Evolutionary conservation across 441 rosid genomes (phyloP), one percentile per base, ranked within the genome.

Genomic region (Populus trichocarpa): DNA sequence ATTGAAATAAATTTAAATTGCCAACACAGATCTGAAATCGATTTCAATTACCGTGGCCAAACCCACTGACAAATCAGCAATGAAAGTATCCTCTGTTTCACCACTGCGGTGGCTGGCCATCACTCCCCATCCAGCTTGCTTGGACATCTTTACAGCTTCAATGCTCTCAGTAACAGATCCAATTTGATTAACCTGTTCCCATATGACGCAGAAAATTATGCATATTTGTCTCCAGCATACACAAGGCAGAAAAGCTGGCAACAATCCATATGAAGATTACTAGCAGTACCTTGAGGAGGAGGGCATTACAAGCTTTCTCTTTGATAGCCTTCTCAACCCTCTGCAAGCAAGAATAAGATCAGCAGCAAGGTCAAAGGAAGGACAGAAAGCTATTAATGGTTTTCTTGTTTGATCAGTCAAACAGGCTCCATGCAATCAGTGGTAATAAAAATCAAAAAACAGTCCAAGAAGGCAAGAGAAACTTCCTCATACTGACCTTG

Each of bases 41-140:
- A 69, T 59, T 22, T 67, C 8, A 65, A 85, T 88, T 91, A 93
- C 98, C 90, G 96, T 96, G 53, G 98, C 87, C 88, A 96, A 86
- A 69, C 99, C 99, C 35, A 93, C 98, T 0, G 98, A 84, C 61
- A 96, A 84, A 77, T 96, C 98, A 50, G 98, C 99, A 80, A 96
- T 94, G 88, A 96, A 96, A 12, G 99, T 96, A 79, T 94, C 99
- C 84, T 96, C 98, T 5, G 99, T 96, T 81, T 96, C 99, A 81
- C 99, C 98, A 89, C 98, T 95, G 76, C 97, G 85, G 88, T 97
- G 99, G 81, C 99, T 95, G 65, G 99, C 90, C 99, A 97, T 95
- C 64, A 97, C 98, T 69, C 99, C 97, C 99, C 97, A 97, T 2
- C 99, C 99, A 74, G 98, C 99, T 68, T 35, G 82, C 90, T 97